A percentile compares a stretch with the other conserved stretches of the same genome.
These are phyloP conservation scores for Psophocarpus tetragonolobus DNA, from an alignment of 306 rosid species.

Conservation along the genomic window DNA sequence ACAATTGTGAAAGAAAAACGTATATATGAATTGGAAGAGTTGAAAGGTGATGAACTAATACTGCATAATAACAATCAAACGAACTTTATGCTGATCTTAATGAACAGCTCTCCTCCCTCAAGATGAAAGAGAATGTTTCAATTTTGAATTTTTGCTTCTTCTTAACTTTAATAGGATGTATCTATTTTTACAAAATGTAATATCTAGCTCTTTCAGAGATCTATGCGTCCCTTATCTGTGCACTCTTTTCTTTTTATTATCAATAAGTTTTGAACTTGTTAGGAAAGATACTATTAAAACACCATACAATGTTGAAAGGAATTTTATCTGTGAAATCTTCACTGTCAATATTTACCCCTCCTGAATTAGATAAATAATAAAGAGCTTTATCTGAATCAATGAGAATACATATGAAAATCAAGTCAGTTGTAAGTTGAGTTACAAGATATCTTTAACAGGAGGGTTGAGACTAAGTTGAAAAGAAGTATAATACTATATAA, in stretches of 20 bases:
- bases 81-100: neutral
- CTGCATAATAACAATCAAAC: neutral
- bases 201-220: slow-evolving; percentile 12
- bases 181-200: neutral
- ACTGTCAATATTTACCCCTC: slow-evolving; percentile 25
- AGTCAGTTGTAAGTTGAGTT: slow-evolving; percentile 2
- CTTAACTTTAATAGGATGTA: neutral
- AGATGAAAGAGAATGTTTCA: slow-evolving; percentile 8
- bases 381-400: slow-evolving; percentile 36
- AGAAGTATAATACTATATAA: too few relatives aligned
- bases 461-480: slow-evolving; percentile 5
- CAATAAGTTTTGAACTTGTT: slow-evolving; percentile 11
- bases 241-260: neutral
- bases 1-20: neutral
- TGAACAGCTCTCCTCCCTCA: neutral
- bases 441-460: slow-evolving; percentile 11
- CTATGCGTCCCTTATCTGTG: neutral
- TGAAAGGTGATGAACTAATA: neutral
- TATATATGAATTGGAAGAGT: neutral
- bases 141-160: neutral
- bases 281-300: slow-evolving; percentile 43
- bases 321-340: slow-evolving; percentile 29
- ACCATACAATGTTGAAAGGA: slow-evolving; percentile 27
- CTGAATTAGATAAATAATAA: slow-evolving; percentile 44
- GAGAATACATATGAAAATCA: neutral